Base-by-base conservation (phyloP, 768 basidiomycete species). In the Trametes elegans region DNA sequence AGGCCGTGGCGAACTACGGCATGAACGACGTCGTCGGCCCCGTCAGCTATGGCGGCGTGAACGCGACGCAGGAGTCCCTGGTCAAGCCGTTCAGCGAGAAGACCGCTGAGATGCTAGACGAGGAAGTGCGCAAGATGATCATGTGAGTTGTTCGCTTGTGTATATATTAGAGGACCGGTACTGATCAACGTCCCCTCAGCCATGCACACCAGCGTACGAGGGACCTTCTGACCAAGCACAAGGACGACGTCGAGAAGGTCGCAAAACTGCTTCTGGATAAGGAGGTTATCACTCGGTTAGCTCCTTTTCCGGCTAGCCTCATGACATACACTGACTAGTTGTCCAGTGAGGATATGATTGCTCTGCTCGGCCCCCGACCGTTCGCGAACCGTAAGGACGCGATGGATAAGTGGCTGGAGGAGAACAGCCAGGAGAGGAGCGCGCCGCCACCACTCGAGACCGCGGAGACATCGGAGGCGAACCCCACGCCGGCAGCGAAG, bases 71-170 rank as follows among this genome's bases (percentile, higher is more conserved):
- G 39, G 93, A 96, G 68, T 76, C 81, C 48, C 96, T 93, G 88
- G 91, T 91, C 48, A 99, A 99, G 70, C 97, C 96, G 5, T 99
- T 98, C 78, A 93, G 91, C 63, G 97, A 99, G 79, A 91, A 90
- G 72, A 98, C 97, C 0, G 92, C 89, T 1, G 90, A 98, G 74
- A 88, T 94, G 79, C 76, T 98, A 14, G 97, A 99, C 66, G 69
- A 68, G 7, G 87, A 94, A 72, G 95, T 98, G 19, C 87, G 93
- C 67, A 94, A 91, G 77, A 97, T 98, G 94, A 94, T 98, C 63
- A 88, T 81, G 79, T 88, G 67, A 48, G 71, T 67, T 64, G 66
- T 23, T 29, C 19, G 18, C 35, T 23, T 9, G 26, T 13, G 32
- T 53, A 47, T 16, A 34, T 11, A 31, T 42, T 35, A 39, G 43